These are phyloP conservation scores for Trichomonascaceae sp. DNA, from an alignment of 1,139 yeast genomes.

Conservation along the genomic window DNA sequence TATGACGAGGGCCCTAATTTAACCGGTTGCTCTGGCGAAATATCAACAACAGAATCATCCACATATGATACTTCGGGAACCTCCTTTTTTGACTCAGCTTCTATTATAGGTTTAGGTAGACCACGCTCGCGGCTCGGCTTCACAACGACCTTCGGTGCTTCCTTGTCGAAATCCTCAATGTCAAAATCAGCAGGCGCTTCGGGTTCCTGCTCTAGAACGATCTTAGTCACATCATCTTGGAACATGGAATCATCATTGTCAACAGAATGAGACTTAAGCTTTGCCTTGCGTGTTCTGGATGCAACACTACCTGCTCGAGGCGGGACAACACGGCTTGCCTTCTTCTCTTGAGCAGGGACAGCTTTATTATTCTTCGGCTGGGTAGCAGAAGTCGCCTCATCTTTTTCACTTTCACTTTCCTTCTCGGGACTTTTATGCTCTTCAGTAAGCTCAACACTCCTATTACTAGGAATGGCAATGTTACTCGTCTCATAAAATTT, in stretches of 20 bases:
- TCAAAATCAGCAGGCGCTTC: not conserved
- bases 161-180: not conserved
- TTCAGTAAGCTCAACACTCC: not conserved
- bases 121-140: not conserved
- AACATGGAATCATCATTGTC: slow-evolving; percentile 5
- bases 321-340: not conserved
- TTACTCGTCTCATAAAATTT: not conserved
- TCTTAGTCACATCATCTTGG: slow-evolving; percentile 4
- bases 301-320: not conserved
- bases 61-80: not conserved
- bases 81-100: not conserved
- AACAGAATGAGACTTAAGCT: not conserved
- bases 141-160: not conserved
- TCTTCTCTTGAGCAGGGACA: not conserved
- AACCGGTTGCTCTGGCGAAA: not conserved
- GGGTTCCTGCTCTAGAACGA: slow-evolving; percentile 4
- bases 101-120: not conserved
- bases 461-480: not conserved
- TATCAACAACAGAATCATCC: not conserved
- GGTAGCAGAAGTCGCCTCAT: not conserved
- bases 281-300: not conserved
- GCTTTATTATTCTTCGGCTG: not conserved
- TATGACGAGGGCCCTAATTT: not conserved
- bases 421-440: not conserved
- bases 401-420: not conserved